phyloP scores from a whole-genome alignment of 441 rosid genomes.

The Euphorbia schlechtendalii region DNA sequence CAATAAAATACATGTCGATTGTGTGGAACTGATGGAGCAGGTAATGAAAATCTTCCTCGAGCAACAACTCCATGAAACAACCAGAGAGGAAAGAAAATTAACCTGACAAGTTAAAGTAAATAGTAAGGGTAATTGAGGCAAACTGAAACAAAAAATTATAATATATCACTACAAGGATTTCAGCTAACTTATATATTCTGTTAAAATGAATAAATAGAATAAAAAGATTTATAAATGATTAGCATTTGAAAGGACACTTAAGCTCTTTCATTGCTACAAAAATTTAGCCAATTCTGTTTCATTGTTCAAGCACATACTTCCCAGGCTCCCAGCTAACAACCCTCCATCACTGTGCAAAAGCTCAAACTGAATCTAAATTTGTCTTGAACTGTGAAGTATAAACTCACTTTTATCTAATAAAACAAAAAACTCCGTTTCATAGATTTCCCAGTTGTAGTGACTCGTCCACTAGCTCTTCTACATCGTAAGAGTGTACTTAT shows the following conservation, averaged over 20 bases:
- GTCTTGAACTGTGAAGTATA: not conserved
- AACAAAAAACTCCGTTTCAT: not conserved
- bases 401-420: too few species aligned
- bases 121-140: slow-evolving; percentile 6
- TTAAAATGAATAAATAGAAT: not conserved
- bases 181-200: not conserved
- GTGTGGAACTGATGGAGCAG: slow-evolving; percentile 90
- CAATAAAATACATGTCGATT: slow-evolving; percentile 67
- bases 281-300: not conserved
- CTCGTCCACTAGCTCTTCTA: not conserved
- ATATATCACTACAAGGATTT: not conserved
- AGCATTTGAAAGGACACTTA: not conserved
- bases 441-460: not conserved
- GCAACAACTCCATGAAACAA: slow-evolving; percentile 86
- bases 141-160: not conserved
- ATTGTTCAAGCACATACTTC: not conserved
- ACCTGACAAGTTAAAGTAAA: slow-evolving; percentile 42
- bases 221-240: not conserved
- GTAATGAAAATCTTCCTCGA: slow-evolving; percentile 91
- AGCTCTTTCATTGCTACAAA: not conserved
- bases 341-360: slow-evolving; percentile 4
- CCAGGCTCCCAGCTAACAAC: not conserved
- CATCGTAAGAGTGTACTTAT: not conserved
- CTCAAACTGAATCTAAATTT: not conserved
- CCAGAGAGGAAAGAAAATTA: slow-evolving; percentile 80